phyloP scores from a whole-genome alignment of 225 moss, liverwort and hornwort genomes.

The Pseudoscleropodium purum region DNA sequence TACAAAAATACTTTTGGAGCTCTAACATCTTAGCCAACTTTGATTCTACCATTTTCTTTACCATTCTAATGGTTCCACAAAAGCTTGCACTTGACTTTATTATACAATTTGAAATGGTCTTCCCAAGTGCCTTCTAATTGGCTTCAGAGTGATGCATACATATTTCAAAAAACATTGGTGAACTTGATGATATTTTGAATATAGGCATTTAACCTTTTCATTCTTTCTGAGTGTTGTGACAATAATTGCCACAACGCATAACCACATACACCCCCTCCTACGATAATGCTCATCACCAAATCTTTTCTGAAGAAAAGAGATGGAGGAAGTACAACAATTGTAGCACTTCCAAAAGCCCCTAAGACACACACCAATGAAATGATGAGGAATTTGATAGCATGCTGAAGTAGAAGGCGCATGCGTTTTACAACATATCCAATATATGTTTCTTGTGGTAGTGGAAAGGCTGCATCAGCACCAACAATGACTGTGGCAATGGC shows the following conservation, averaged over 20 bases:
- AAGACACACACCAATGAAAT: not conserved
- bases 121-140: accelerated
- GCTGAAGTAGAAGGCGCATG: not conserved
- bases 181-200: not conserved
- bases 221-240: not conserved
- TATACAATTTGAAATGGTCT: not conserved
- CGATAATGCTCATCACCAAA: not conserved
- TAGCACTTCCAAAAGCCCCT: not conserved
- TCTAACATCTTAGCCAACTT: not conserved
- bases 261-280: not conserved
- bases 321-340: not conserved
- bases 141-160: not conserved
- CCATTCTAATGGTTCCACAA: no score
- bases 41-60: not conserved
- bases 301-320: not conserved
- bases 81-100: no score
- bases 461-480: not conserved
- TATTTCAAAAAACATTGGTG: not conserved
- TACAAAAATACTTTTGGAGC: not conserved
- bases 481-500: not conserved
- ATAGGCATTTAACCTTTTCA: accelerated
- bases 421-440: not conserved
- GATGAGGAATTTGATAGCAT: not conserved
- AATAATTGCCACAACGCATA: not conserved
- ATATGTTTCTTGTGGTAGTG: not conserved